Base-by-base conservation (phyloP, 331 rosid genomes). In the Rhamnella rubrinervis region DNA sequence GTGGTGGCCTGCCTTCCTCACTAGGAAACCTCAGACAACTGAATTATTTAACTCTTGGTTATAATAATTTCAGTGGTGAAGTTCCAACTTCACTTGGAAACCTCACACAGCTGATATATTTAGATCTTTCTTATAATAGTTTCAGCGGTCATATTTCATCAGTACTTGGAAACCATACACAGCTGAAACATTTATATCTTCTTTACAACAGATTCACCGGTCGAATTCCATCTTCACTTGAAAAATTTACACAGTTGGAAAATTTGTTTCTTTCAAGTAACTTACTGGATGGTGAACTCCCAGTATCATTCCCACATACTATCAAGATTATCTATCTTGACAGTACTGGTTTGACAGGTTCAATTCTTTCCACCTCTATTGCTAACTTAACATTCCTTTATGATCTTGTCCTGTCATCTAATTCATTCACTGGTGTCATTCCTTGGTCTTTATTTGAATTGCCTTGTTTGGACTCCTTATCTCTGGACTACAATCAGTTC, bases 191-290 rank as follows among this genome's bases (percentile, higher is more conserved):
- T 26, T 26, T 26, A 26, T 1, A 26, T 3, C 31, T 26, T 26
- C 3, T 1, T 26, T 26, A 2, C 2, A 26, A 26, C 4, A 26
- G 31, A 1, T 26, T 26, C 2, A 26, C 3, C 31, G 31, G 31
- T 26, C 31, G 4, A 26, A 26, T 26, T 26, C 31, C 31, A 26
- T 26, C 31, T 1, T 1, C 31, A 26, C 31, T 26, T 26, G 31
- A 3, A 26, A 26, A 26, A 2, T 3, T 26, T 3, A 6, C 46
- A 40, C 46, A 40, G 8, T 40, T 40, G 4, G 46, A 40, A 40
- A 6, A 1, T 19, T 64, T 31, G 12, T 5, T n/a, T 0, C 0
- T 18, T 64, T 44, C 19, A 1, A 0, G 0, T 2, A 40, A 40
- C 11, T 9, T 40, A 6, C 5, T 40, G 7, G 46, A 40, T 28